Evolutionary conservation across 768 basidiomycete species (phyloP), one percentile per base, ranked within the genome.

Genomic region (Tulasnella sp.): DNA sequence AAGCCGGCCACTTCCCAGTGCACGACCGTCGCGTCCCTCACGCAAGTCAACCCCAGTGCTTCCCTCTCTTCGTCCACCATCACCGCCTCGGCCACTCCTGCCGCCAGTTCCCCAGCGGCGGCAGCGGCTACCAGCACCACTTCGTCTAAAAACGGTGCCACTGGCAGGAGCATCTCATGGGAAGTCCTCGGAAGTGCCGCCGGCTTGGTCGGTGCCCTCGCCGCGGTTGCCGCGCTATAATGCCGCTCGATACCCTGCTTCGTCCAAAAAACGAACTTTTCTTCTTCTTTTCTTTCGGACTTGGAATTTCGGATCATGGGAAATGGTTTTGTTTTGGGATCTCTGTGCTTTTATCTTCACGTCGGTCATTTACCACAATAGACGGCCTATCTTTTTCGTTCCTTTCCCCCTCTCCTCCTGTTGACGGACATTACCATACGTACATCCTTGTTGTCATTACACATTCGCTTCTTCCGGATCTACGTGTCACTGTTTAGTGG

Each of bases 1-100:
- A 83, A 86, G 24, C 92, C 91, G 0, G 82, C 89, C 6, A 91
- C 91, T 2, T 92, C 90, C 24, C 85, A 87, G 31, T 96, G 95
- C 86, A 86, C 86, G 21, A 81, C 88, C 3, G 80, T 87, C 24
- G 85, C 86, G 71, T 89, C 89, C 8, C 88, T 94, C 78, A 86
- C 87, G 10, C 90, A 92, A 81, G 87, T 83, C 56, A 80, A 83
- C 39, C 76, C 72, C 71, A 81, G 81, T 31, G 81, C 80, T 56
- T 75, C 82, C 42, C 75, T 82, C n/a, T 74, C 79, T 39, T 76
- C 82, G 24, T 78, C 80, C 39, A 80, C 83, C 24, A 36, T 74
- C 34, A 77, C 81, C 46, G 78, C 71, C 62, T 79, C 81, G 24
- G 73, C 79, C 16, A 52, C 80, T 34, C 31, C 76, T 71, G 48